Conservation (phyloP, 176 grass and related monocot species). For the Oryza nivara region DNA sequence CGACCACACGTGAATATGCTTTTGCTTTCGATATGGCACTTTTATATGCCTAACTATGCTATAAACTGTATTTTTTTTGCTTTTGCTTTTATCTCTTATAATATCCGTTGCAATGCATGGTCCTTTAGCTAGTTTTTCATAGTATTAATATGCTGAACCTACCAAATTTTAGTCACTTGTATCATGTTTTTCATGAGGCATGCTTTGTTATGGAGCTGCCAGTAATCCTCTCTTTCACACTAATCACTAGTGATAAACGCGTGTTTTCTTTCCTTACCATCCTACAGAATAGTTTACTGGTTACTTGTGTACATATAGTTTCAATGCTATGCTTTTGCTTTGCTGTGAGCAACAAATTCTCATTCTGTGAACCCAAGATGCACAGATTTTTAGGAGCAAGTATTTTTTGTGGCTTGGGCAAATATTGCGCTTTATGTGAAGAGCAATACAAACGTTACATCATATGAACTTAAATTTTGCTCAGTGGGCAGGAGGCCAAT, state of each 20-base stretch:
- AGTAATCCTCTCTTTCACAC: constrained; percentile 8
- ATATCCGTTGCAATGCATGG: no score
- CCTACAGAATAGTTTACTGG: not conserved
- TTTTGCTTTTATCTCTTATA: no score
- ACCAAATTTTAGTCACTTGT: not conserved
- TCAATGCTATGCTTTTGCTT: not conserved
- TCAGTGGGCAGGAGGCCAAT: not conserved
- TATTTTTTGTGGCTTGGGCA: not conserved
- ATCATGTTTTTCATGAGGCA: not conserved
- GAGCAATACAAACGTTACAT: not conserved
- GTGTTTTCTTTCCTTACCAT: not conserved
- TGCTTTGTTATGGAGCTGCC: constrained; percentile 2
- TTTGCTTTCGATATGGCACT: no score
- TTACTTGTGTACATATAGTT: not conserved
- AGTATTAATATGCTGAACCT: not conserved
- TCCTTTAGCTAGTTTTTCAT: no score
- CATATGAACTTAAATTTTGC: not conserved
- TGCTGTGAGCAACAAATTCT: not conserved
- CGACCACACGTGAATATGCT: no score
- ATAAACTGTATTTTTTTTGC: no score
- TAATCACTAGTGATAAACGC: not conserved
- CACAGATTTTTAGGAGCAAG: not conserved
- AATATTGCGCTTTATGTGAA: not conserved
- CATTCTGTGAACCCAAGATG: not conserved
- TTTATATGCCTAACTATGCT: no score